Evolutionary conservation across 1,139 yeast species (phyloP).

Genomic region (Blastobotrys aristatus): DNA sequence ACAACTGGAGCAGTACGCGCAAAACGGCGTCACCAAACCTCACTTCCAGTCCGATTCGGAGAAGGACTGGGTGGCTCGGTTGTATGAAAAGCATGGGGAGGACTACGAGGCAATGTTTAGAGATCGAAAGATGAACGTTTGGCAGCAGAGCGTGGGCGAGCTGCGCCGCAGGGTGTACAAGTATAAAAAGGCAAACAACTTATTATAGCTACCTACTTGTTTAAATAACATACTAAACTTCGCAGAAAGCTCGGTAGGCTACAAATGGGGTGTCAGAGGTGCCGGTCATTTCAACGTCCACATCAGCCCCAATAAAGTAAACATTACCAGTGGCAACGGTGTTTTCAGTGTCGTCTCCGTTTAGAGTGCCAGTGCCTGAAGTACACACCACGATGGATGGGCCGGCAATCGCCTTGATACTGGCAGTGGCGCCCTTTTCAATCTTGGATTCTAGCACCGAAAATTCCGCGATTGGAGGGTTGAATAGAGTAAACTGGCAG

Average conservation of each 20-base stretch:
- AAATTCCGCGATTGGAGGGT: slow-evolving; percentile 97
- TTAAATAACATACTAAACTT: slow-evolving; percentile 10
- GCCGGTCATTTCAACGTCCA: slow-evolving; percentile 53
- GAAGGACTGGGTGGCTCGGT: slow-evolving; percentile 58
- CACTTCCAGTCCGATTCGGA: slow-evolving; percentile 70
- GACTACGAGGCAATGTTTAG: slow-evolving; percentile 83
- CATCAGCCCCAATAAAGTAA: slow-evolving; percentile 77
- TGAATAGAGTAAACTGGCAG: slow-evolving; percentile 55
- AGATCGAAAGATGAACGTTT: slow-evolving; percentile 71
- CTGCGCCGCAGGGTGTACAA: slow-evolving; percentile 59
- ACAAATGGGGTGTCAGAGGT: slow-evolving; percentile 48
- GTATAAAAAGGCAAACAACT: slow-evolving; percentile 56
- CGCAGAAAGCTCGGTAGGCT: slow-evolving; percentile 70
- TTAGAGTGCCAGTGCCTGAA: slow-evolving; percentile 65
- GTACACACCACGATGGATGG: slow-evolving; percentile 87
- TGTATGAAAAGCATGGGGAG: slow-evolving; percentile 78
- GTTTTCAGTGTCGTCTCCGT: slow-evolving; percentile 39
- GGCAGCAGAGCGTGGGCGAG: slow-evolving; percentile 85
- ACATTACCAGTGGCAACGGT: slow-evolving; percentile 63
- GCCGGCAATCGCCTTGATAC: slow-evolving; percentile 62
- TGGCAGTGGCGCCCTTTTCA: slow-evolving; percentile 42
- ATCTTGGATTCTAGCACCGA: slow-evolving; percentile 77
- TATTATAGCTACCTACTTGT: too few species aligned
- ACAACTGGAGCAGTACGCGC: slow-evolving; percentile 66
- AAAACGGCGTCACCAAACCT: slow-evolving; percentile 45